phyloP scores from a whole-genome alignment of 2,329 filamentous ascomycete species.

The Metarhizium robertsii region DNA sequence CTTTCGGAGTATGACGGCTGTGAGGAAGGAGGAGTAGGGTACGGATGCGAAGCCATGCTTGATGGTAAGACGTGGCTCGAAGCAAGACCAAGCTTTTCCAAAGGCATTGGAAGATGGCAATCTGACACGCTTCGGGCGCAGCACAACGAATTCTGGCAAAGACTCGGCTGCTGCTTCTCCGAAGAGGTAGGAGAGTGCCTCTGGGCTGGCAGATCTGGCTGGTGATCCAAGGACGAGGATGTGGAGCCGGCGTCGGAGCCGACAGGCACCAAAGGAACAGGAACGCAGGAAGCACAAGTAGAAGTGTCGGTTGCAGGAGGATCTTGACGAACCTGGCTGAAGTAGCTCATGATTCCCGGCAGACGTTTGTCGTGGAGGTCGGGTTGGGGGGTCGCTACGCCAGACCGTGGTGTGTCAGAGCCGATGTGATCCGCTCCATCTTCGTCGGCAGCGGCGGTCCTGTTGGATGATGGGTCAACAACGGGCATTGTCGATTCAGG shows the following conservation, averaged over 20 bases:
- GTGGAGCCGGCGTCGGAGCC: slow-evolving; percentile 9
- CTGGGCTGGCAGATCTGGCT: slow-evolving; percentile 10
- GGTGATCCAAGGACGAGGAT: slow-evolving; percentile 12
- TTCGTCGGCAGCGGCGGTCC: slow-evolving; percentile 53
- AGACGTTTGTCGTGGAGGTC: slow-evolving; percentile 91
- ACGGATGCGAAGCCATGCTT: slow-evolving; percentile 24
- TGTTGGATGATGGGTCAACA: slow-evolving; percentile 44
- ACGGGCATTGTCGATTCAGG: slow-evolving; percentile 29
- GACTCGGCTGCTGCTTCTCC: slow-evolving; percentile 16
- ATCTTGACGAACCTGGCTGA: slow-evolving; percentile 96
- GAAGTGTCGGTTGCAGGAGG: slow-evolving; percentile 44
- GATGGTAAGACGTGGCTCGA: slow-evolving; percentile 13
- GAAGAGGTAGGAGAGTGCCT: slow-evolving; percentile 22
- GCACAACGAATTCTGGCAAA: slow-evolving; percentile 16
- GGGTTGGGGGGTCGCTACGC: slow-evolving; percentile 85
- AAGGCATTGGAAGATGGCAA: slow-evolving; percentile 4
- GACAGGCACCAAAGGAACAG: slow-evolving; percentile 30
- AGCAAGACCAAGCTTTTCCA: slow-evolving; percentile 11
- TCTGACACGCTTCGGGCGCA: slow-evolving; percentile 12
- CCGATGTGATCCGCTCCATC: slow-evolving; percentile 69
- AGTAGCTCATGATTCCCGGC: slow-evolving; percentile 94
- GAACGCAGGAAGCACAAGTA: slow-evolving; percentile 25
- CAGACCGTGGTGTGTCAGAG: slow-evolving; percentile 79
- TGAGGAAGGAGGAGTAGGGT: slow-evolving; percentile 51
- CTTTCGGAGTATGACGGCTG: slow-evolving; percentile 29